Evolutionary conservation across 169 alveolate species (phyloP), one percentile per base, ranked within the genome.

Genomic region (Cryptosporidium andersoni): DNA sequence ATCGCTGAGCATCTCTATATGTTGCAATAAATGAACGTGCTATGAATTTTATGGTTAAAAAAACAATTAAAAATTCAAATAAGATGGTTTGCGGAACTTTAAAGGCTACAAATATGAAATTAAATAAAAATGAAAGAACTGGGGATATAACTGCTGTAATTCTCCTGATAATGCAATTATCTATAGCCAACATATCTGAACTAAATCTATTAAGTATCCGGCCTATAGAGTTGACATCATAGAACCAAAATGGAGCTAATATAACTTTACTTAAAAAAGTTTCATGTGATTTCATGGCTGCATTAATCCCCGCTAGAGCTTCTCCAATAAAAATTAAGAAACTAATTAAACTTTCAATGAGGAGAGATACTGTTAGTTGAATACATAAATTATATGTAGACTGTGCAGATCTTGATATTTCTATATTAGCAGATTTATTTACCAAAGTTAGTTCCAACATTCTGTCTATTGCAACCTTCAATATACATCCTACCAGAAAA

Each of bases 1-100:
- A 89, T 68, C 93, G 63, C 43, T 90, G 93, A 0, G 93, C 93
- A 80, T 90, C 93, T 49, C 90, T 90, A 67, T 90, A 90, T 2
- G 91, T 55, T 16, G 48, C 2, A 82, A 90, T 51, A 62, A 90
- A 65, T 39, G 62, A 85, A 36, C 1, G 80, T 42, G 48, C 89
- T 16, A 60, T 88, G 42, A 51, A 82, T 4, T 43, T 88, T n/a
- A 64, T 51, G 14, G 6, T 89, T 74, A 49, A 90, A 43, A 51
- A 80, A 36, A 53, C 55, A 36, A 52, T 42, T n/a, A 14, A 81
- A 65, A 53, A 63, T 53, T 63, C 88, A 39, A 62, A 85, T 52
- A 68, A 68, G n/a, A 74, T 14, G 1, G 85, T 36, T 4, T 45
- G 68, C 4, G 85, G 85, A 16, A 74, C 85, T 5, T 45, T 74